A percentile compares a stretch with the other conserved stretches of the same genome.
Conservation (phyloP, 352 stramenopile genomes). For the Phytophthora pisi region DNA sequence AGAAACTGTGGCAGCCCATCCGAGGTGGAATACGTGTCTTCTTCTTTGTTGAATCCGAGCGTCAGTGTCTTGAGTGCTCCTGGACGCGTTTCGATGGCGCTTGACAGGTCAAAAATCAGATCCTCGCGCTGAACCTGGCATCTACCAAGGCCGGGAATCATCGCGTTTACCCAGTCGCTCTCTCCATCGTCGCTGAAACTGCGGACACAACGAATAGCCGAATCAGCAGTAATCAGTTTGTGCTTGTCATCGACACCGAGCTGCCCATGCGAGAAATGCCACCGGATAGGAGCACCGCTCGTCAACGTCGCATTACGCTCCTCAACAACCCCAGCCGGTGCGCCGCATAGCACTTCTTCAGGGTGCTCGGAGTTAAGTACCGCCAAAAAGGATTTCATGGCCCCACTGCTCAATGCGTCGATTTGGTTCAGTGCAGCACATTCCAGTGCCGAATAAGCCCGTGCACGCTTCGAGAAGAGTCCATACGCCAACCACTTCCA, state of each 20-base stretch:
- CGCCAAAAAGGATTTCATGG: not conserved
- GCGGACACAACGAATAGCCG: not conserved
- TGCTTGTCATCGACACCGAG: not conserved
- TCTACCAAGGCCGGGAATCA: not conserved
- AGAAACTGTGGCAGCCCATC: not conserved
- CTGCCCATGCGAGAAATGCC: not conserved
- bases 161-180: not conserved
- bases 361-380: not conserved
- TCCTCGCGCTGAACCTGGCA: not conserved
- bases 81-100: not conserved
- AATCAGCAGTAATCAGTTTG: not conserved
- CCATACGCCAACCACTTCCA: not conserved
- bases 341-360: not conserved
- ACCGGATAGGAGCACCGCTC: not conserved
- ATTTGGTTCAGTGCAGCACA: no score
- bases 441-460: not conserved
- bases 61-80: not conserved
- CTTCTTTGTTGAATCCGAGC: not conserved
- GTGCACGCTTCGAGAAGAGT: not conserved
- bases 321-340: not conserved
- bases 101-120: not conserved
- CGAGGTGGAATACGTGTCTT: not conserved
- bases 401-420: no score
- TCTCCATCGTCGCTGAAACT: not conserved
- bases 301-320: not conserved